Evolutionary conservation across 768 basidiomycete species (phyloP).

Genomic region (Suillus hirtellus): DNA sequence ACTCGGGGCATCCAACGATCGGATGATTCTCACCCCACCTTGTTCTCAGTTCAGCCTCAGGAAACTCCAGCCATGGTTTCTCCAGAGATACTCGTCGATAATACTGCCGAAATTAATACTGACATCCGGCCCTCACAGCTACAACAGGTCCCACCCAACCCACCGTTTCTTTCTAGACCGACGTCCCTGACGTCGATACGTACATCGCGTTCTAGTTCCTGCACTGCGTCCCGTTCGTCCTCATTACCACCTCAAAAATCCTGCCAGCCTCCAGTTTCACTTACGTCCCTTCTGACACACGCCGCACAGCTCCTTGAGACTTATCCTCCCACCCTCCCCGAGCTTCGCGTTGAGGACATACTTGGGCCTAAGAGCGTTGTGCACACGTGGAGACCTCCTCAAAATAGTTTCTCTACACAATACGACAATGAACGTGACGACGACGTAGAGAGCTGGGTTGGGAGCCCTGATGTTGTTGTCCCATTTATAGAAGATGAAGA

Average conservation of each 20-base stretch:
- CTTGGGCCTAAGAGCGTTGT: constrained; percentile 81
- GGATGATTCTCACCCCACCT: background rate
- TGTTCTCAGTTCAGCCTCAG: background rate
- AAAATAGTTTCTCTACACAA: background rate
- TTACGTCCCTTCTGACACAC: constrained; percentile 51
- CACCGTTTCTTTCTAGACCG: constrained; percentile 3
- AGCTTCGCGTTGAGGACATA: constrained; percentile 52
- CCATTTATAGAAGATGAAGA: constrained; percentile 34
- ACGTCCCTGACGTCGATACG: background rate
- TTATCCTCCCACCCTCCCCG: constrained; percentile 62
- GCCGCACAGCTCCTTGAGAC: constrained; percentile 59
- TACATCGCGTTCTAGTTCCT: constrained; percentile 7
- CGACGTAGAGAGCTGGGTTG: constrained; percentile 62
- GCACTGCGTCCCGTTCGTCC: constrained; percentile 6
- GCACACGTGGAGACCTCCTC: constrained; percentile 66
- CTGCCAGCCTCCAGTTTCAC: constrained; percentile 33
- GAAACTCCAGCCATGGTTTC: background rate
- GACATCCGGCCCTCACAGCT: background rate
- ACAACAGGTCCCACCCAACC: background rate
- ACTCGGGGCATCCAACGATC: background rate
- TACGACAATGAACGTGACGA: constrained; percentile 37
- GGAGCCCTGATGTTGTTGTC: constrained; percentile 55
- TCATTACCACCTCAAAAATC: constrained; percentile 9
- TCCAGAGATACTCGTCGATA: background rate
- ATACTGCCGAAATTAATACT: constrained; percentile 13